phyloP scores from a whole-genome alignment of 257 asterid genomes.

The Orobanche coerulescens region DNA sequence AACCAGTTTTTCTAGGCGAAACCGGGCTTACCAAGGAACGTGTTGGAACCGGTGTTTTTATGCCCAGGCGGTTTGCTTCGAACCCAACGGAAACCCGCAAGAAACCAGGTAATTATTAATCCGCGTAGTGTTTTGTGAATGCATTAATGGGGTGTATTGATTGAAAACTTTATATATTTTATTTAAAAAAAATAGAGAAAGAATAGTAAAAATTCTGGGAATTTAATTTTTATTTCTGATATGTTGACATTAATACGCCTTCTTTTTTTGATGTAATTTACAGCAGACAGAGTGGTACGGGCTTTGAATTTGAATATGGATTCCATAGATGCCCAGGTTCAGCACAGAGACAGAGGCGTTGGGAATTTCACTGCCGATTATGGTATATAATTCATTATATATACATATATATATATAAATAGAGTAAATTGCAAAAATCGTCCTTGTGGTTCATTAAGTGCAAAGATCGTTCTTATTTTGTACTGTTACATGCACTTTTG shows the following conservation, averaged over 20 bases:
- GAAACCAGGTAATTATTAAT: slow-evolving; percentile 45
- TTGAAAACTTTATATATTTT: too few relatives aligned
- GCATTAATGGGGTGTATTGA: neutral
- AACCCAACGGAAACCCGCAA: slow-evolving; percentile 27
- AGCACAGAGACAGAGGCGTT: slow-evolving; percentile 7
- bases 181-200: too few relatives aligned
- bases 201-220: too few relatives aligned
- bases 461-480: too few relatives aligned
- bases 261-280: too few relatives aligned
- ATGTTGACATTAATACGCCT: too few relatives aligned
- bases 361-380: slow-evolving; percentile 14
- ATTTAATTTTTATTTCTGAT: too few relatives aligned
- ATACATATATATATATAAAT: too few relatives aligned
- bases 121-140: neutral
- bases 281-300: too few relatives aligned
- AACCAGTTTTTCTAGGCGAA: slow-evolving; percentile 42
- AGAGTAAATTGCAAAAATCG: too few relatives aligned
- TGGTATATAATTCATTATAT: slow-evolving; percentile 25
- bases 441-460: too few relatives aligned
- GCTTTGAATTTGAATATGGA: slow-evolving; percentile 6
- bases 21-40: slow-evolving; percentile 40
- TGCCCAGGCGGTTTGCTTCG: slow-evolving; percentile 47
- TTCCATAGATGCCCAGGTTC: slow-evolving; percentile 25
- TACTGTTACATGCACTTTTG: too few relatives aligned
- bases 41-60: slow-evolving; percentile 76